A percentile compares a stretch with the other conserved stretches of the same genome.
phyloP scores from a whole-genome alignment of 805 yeast genomes.

The Maudiozyma pseudohumilis region DNA sequence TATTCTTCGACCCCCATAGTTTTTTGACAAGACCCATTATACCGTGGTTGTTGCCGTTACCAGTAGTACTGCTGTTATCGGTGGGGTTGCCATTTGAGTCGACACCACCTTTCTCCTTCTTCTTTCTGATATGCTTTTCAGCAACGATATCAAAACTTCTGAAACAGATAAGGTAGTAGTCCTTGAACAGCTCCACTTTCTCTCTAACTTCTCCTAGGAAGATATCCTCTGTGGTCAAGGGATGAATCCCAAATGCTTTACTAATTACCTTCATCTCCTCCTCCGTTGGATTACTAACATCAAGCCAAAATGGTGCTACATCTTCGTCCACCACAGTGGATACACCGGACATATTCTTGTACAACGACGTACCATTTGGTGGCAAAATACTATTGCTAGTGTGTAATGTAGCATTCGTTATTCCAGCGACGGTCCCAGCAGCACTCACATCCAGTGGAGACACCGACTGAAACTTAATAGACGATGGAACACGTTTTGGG shows the following conservation, averaged over 20 bases:
- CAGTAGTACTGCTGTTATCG: constrained; percentile 3
- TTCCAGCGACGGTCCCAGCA: not conserved
- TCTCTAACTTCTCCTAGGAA: constrained; percentile 89
- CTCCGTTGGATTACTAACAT: constrained; percentile 85
- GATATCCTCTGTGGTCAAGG: constrained; percentile 92
- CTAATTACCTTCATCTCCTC: constrained; percentile 91
- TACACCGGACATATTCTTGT: constrained; percentile 9
- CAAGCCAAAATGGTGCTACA: constrained; percentile 81
- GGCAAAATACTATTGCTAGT: not conserved
- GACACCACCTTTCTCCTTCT: constrained; percentile 31
- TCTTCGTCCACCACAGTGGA: constrained; percentile 22
- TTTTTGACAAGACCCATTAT: not conserved
- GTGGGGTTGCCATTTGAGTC: constrained; percentile 3
- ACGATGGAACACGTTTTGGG: constrained; percentile 2
- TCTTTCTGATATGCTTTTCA: constrained; percentile 49
- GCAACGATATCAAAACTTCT: constrained; percentile 73
- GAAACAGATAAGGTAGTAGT: constrained; percentile 87
- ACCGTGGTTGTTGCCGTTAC: constrained; percentile 3
- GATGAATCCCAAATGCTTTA: constrained; percentile 90
- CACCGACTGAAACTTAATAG: constrained; percentile 5
- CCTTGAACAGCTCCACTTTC: constrained; percentile 85
- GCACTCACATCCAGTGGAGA: constrained; percentile 5
- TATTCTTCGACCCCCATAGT: constrained; percentile 1
- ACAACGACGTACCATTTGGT: constrained; percentile 4
- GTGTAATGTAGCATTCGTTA: not conserved